These are phyloP conservation scores for Periconia sp. DNA, from an alignment of 2,329 filamentous ascomycete species.

Conservation along the genomic window DNA sequence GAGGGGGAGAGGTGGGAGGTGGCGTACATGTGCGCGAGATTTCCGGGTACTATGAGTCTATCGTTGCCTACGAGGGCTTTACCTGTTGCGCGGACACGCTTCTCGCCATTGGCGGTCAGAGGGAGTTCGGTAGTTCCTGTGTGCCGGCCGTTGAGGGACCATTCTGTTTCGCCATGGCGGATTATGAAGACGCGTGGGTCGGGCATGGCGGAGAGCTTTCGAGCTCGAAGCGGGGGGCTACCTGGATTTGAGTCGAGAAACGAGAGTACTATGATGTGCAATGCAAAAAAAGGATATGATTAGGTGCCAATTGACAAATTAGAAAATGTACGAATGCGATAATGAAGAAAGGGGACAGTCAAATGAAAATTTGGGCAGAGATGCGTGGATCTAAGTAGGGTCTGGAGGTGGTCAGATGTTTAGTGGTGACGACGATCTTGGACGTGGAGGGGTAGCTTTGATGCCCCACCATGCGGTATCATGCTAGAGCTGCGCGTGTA, in stretches of 20 bases:
- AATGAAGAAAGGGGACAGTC: too few species aligned
- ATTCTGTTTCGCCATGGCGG: constrained; percentile 94
- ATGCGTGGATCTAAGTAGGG: background rate
- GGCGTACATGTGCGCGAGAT: constrained; percentile 80
- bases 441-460: constrained; percentile 26
- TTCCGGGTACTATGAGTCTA: constrained; percentile 80
- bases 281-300: too few species aligned
- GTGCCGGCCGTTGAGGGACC: constrained; percentile 80
- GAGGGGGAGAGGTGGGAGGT: background rate
- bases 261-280: background rate
- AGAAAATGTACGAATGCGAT: too few species aligned
- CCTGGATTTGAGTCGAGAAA: background rate
- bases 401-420: background rate
- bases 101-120: constrained; percentile 75
- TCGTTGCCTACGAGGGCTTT: constrained; percentile 83
- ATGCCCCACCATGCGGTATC: constrained; percentile 14
- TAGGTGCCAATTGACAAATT: too few species aligned
- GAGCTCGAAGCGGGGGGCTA: background rate
- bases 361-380: too few species aligned
- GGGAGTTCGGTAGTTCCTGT: constrained; percentile 88
- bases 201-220: constrained; percentile 36
- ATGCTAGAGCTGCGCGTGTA: constrained; percentile 10
- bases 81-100: constrained; percentile 68
- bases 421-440: background rate
- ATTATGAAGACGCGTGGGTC: constrained; percentile 59